A percentile compares a stretch with the other conserved stretches of the same genome.
These are phyloP conservation scores for Suhomyces pyralidae DNA, from an alignment of 805 yeast species.

Conservation along the genomic window DNA sequence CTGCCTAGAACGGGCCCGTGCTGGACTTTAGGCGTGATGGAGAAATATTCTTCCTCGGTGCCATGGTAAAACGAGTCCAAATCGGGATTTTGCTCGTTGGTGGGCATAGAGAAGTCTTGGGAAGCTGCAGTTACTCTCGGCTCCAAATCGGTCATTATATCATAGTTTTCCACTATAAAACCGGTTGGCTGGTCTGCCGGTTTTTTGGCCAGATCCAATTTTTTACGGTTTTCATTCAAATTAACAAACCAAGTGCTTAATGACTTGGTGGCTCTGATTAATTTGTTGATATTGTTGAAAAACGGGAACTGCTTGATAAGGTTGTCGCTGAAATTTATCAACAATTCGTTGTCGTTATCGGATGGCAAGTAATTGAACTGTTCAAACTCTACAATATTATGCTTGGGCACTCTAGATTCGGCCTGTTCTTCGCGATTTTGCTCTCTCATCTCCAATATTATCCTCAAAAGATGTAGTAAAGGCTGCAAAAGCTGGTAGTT, in stretches of 20 bases:
- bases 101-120: neutral
- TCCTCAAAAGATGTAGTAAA: conserved; percentile 27
- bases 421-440: conserved; percentile 14
- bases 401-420: neutral
- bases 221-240: conserved; percentile 9
- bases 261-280: conserved; percentile 20
- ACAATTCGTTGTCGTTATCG: conserved; percentile 11
- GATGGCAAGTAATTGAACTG: neutral
- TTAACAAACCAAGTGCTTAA: conserved; percentile 26
- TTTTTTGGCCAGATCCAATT: conserved; percentile 2
- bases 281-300: conserved; percentile 25
- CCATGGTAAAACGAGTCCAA: neutral
- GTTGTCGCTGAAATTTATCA: conserved; percentile 18
- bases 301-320: conserved; percentile 24
- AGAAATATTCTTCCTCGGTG: neutral
- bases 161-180: neutral
- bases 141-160: conserved; percentile 4
- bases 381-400: conserved; percentile 1
- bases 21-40: conserved; percentile 1
- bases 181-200: neutral
- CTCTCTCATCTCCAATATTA: conserved; percentile 8
- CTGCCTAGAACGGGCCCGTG: conserved; percentile 1
- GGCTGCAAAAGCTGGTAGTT: conserved; percentile 33
- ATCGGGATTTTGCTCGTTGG: conserved; percentile 1
- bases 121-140: neutral